Conservation (phyloP, 2,329 filamentous ascomycete genomes). For the Botrytis aclada region DNA sequence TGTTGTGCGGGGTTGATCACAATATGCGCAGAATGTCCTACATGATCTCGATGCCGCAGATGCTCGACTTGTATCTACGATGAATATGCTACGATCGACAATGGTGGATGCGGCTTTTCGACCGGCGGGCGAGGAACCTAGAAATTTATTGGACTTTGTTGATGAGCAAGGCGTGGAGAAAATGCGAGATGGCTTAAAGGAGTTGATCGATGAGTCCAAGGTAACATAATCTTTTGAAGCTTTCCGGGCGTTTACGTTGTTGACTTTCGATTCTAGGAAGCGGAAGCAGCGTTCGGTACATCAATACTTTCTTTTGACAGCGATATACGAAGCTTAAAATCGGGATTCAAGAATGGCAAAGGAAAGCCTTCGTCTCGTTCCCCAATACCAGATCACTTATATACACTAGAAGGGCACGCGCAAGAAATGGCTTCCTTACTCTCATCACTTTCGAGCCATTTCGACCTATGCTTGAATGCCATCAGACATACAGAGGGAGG, state of each 20-base stretch:
- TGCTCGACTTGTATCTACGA: conserved; percentile 60
- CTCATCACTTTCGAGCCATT: conserved; percentile 78
- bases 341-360: conserved; percentile 38
- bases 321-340: conserved; percentile 64
- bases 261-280: conserved; percentile 42
- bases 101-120: conserved; percentile 63
- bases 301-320: conserved; percentile 67
- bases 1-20: conserved; percentile 18
- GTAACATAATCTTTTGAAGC: conserved; percentile 39
- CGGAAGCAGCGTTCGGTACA: conserved; percentile 71
- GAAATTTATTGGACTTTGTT: conserved; percentile 71
- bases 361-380: conserved; percentile 36
- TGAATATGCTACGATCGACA: conserved; percentile 62
- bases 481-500: conserved; percentile 86
- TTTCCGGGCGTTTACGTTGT: not conserved
- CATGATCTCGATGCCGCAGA: conserved; percentile 65
- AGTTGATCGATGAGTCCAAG: conserved; percentile 68
- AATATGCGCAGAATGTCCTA: conserved; percentile 49
- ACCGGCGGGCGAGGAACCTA: conserved; percentile 54
- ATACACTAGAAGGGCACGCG: conserved; percentile 53
- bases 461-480: conserved; percentile 88
- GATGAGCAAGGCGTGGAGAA: conserved; percentile 67
- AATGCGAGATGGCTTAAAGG: conserved; percentile 64
- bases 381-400: conserved; percentile 47
- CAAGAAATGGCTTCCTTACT: conserved; percentile 79